Percentiles rank a stretch among this genome's conserved stretches.
phyloP scores from a whole-genome alignment of 768 basidiomycete genomes.

The Jaapia argillacea region DNA sequence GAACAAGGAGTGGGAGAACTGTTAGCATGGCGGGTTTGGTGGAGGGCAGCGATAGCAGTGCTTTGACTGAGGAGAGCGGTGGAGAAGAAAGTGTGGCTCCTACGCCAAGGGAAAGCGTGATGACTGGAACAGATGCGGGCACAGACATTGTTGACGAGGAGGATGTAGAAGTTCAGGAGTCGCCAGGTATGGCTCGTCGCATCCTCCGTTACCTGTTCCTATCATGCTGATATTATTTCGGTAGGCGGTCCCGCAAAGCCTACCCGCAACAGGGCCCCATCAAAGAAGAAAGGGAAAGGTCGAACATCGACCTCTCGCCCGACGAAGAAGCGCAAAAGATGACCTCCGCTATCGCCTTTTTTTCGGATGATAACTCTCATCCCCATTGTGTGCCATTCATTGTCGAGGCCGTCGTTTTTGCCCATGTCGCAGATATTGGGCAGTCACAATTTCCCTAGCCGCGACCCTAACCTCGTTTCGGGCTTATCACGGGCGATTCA shows the following conservation, averaged over 20 bases:
- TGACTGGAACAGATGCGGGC: slow-evolving; percentile 61
- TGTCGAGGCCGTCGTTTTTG: no score
- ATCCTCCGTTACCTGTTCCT: slow-evolving; percentile 9
- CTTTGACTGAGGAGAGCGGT: slow-evolving; percentile 72
- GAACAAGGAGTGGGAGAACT: slow-evolving; percentile 14
- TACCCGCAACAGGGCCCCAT: slow-evolving; percentile 9
- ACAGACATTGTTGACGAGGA: slow-evolving; percentile 60
- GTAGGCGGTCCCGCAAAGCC: no score
- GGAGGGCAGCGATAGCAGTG: slow-evolving; percentile 76
- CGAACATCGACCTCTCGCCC: slow-evolving; percentile 21
- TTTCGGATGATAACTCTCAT: no score
- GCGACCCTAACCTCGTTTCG: no score
- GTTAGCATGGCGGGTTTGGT: slow-evolving; percentile 61
- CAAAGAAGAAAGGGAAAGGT: slow-evolving; percentile 19
- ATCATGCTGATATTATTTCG: background rate
- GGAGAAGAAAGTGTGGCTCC: slow-evolving; percentile 49
- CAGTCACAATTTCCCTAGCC: no score
- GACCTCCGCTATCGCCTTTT: no score
- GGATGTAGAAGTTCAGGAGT: slow-evolving; percentile 49
- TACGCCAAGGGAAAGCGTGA: slow-evolving; percentile 55
- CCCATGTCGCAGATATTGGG: no score
- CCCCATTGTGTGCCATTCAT: no score
- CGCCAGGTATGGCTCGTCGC: slow-evolving; percentile 50
- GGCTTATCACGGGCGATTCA: no score
- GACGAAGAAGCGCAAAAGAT: slow-evolving; percentile 37